Base-by-base conservation (phyloP, 805 yeast genomes). In the Sugiyamaella qingdaonensis region DNA sequence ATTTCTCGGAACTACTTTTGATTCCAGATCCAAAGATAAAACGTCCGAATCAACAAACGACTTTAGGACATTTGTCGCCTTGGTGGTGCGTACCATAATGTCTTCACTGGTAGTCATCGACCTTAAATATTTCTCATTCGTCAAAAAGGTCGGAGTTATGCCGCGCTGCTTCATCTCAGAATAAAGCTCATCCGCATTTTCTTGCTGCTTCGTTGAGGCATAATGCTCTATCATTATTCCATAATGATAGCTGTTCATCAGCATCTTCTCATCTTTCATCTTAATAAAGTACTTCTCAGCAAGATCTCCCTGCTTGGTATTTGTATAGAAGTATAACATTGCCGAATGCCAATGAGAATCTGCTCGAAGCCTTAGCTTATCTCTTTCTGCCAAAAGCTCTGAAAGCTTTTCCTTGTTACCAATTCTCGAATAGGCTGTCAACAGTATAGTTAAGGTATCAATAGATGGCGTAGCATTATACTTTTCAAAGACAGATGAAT, bases 261-360 rank as follows among this genome's bases (percentile, higher is more conserved):
- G 43, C 21, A 16, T 16, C n/a, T 35, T 8, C 10, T 24, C n/a
- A 18, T 32, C 48, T 39, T 46, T 48, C 60, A 53, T 62, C 42
- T 67, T 64, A 27, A 54, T 59, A 9, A 71, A 61, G 32, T 68
- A 48, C 10, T 55, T 57, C 46, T 73, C 73, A 1, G 78, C 78
- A 16, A 53, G 37, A 45, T 64, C 68, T 53, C 60, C 65, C 48
- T 70, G 69, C 7, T 68, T 70, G 29, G 69, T 54, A 35, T 59
- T 61, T 3, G 69, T 63, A 46, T 69, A 68, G 7, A 72, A 71
- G 9, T 57, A 41, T 32, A 70, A 66, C 48, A 72, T 55, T 13
- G 64, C 59, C 18, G 58, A 44, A 54, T 67, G 69, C 52, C 72
- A 65, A 2, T 56, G 52, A n/a, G 62, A 65, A 50, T 66, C 65